phyloP scores from a whole-genome alignment of 2,329 filamentous ascomycete species.

The Coleophoma cylindrospora region DNA sequence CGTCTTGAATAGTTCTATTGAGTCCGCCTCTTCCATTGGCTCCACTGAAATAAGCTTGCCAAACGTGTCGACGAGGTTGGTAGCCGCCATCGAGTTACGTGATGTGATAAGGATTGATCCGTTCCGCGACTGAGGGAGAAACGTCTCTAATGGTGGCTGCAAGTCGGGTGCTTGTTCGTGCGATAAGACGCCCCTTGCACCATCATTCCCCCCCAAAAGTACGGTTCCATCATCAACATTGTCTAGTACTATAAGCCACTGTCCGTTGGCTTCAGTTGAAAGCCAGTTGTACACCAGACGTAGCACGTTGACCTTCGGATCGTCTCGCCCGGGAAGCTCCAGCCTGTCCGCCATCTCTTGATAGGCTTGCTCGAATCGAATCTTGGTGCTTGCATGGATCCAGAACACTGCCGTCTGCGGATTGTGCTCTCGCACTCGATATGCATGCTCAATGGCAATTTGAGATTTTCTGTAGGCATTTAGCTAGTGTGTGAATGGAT shows the following conservation, averaged over 20 bases:
- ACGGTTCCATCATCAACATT: background rate
- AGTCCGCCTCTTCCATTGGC: conserved; percentile 3
- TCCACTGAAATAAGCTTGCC: conserved; percentile 3
- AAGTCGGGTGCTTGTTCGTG: no score
- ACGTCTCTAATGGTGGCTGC: background rate
- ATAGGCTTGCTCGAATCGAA: background rate
- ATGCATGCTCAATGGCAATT: background rate
- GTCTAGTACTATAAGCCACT: background rate
- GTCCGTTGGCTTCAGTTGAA: background rate
- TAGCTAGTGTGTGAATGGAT: background rate
- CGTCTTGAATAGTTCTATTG: conserved; percentile 4
- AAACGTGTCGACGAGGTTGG: conserved; percentile 1
- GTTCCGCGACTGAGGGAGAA: conserved; percentile 1
- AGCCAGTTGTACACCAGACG: background rate
- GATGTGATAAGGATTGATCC: conserved; percentile 12
- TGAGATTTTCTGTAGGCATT: conserved; percentile 1
- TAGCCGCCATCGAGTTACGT: conserved; percentile 1
- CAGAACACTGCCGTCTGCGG: background rate
- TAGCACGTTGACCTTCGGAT: background rate
- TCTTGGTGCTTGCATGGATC: background rate
- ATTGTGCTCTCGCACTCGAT: background rate
- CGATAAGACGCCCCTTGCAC: background rate
- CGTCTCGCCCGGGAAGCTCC: background rate
- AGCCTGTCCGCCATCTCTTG: background rate
- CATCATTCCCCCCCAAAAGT: background rate